Base-by-base conservation (phyloP, 2,329 filamentous ascomycete species). In the Nakataea oryzae region DNA sequence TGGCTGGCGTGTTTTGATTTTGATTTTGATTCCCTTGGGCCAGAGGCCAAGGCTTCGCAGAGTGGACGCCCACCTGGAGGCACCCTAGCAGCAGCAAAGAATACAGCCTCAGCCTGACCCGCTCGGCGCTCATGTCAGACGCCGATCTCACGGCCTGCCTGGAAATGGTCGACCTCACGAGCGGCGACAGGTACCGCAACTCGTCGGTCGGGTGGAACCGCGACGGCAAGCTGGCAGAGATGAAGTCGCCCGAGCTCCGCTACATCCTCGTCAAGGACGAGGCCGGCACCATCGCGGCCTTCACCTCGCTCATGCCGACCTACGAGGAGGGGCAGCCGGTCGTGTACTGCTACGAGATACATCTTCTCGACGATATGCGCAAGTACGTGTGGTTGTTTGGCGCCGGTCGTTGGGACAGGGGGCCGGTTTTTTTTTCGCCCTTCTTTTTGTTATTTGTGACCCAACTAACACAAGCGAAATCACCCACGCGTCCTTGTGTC, bases 271-370 rank as follows among this genome's bases (percentile, higher is more conserved):
- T 89, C 59, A 78, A 78, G 64, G 71, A 73, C 27, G 62, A 61
- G 0, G 62, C 65, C 11, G 66, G 66, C 3, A 60, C 57, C 47
- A 66, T 87, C 11, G 70, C 73, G 24, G 85, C 79, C 5, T 88
- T 90, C 68, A 78, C 81, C 1, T 89, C 86, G n/a, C 76, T 90
- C 68, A 87, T 89, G 86, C 81, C 88, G n/a, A 88, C 86, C 2
- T 83, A 83, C 67, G 88, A 91, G 69, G 84, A 86, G 64, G 79
- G 80, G 1, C 75, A 84, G 63, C 78, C 85, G 0, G 88, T 92
- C 2, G 70, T 91, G 26, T 93, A 92, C 72, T 87, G 89, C 71
- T 93, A 92, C 71, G 89, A 93, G 74, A 84, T 93, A 47, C 89
- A 93, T 69, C 79, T 93, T 3, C 24, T 54, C 29, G 61, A 63